Evolutionary conservation across 371 early-diverging fungal species (phyloP).

Genomic region (Amoeboradix gromovi): DNA sequence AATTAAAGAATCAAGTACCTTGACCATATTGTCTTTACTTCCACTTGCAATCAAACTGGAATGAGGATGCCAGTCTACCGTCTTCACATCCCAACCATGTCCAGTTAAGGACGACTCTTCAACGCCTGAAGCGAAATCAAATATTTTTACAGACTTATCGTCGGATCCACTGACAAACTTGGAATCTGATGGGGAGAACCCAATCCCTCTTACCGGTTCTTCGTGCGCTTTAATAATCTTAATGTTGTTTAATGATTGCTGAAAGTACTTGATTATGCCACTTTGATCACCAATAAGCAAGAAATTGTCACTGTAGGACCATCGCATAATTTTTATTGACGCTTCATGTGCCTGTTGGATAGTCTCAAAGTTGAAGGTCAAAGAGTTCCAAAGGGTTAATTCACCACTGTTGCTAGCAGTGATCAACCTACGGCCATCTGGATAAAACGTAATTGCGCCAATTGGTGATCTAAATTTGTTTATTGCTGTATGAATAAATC

Average conservation of each 20-base stretch:
- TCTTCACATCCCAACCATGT: conserved; percentile 98
- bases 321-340: conserved; percentile 82
- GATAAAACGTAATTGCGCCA: conserved; percentile 9
- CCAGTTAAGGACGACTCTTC: conserved; percentile 65
- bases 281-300: conserved; percentile 84
- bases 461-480: neutral
- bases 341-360: conserved; percentile 91
- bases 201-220: conserved; percentile 67
- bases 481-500: neutral
- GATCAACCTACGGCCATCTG: conserved; percentile 89
- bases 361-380: conserved; percentile 97
- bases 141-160: conserved; percentile 86
- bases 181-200: conserved; percentile 62
- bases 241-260: conserved; percentile 90
- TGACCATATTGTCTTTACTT: conserved; percentile 88
- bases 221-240: conserved; percentile 75
- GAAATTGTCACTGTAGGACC: conserved; percentile 91
- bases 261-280: conserved; percentile 97
- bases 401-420: conserved; percentile 94
- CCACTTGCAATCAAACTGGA: conserved; percentile 89
- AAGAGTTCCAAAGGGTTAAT: conserved; percentile 97
- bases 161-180: conserved; percentile 95
- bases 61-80: conserved; percentile 93
- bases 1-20: conserved; percentile 9
- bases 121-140: conserved; percentile 65